phyloP scores from a whole-genome alignment of 495 filamentous ascomycete species.

The Astrothelium subdiscretum region DNA sequence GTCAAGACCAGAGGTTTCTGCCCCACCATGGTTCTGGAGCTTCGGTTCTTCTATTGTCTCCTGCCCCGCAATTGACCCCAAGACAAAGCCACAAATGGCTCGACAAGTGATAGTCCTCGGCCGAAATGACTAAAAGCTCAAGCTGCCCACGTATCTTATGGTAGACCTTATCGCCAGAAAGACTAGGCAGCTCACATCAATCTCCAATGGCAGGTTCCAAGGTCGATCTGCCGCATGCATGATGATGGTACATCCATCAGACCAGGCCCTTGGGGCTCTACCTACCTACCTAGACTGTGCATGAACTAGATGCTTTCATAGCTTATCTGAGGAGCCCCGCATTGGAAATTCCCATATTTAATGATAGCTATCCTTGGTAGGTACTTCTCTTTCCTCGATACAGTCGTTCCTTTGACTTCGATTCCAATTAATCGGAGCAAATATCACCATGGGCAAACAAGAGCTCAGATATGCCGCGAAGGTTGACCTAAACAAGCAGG shows the following conservation, averaged over 20 bases:
- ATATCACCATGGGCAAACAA: conserved; percentile 25
- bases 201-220: neutral
- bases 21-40: no score
- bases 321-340: conserved; percentile 1
- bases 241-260: neutral
- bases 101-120: neutral
- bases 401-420: neutral
- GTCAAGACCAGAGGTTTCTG: neutral
- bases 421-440: neutral
- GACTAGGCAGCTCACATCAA: neutral
- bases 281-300: neutral
- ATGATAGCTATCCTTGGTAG: neutral
- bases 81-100: neutral
- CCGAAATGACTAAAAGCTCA: neutral
- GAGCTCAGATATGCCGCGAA: conserved; percentile 61
- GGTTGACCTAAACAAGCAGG: conserved; percentile 69
- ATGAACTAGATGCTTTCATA: neutral
- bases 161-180: neutral
- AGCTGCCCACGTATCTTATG: neutral
- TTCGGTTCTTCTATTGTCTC: no score
- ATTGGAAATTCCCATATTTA: neutral
- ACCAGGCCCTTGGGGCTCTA: neutral
- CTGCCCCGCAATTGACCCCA: neutral
- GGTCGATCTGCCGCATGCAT: neutral
- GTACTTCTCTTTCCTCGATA: neutral